Conservation (phyloP, 108 stramenopile genomes). For the Nannochloropsis gaditana region DNA sequence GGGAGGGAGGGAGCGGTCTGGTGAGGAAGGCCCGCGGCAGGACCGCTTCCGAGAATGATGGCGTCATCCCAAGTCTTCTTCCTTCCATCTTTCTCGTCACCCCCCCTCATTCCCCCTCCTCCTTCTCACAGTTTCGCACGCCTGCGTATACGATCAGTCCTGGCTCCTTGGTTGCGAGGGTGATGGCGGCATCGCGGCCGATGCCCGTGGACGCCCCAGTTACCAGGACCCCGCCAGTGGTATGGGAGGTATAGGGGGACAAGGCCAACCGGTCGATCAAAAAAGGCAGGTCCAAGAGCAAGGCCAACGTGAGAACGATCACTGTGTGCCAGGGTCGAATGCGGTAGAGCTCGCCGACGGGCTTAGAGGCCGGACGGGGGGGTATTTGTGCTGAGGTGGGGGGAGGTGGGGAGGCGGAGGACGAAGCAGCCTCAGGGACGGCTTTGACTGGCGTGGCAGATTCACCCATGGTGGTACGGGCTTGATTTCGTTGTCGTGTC, state of each 20-base stretch:
- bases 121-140: slow-evolving; percentile 8
- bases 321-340: not conserved
- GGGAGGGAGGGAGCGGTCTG: no score
- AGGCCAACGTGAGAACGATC: not conserved
- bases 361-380: not conserved
- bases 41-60: no score
- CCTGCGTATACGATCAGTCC: not conserved
- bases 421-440: not conserved
- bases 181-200: not conserved
- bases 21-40: no score
- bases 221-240: not conserved
- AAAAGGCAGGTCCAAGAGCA: not conserved
- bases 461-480: not conserved
- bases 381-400: not conserved
- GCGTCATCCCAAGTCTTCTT: not conserved
- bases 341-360: slow-evolving; percentile 12
- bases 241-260: not conserved
- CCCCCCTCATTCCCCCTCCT: not conserved
- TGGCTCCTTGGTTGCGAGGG: not conserved
- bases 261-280: not conserved
- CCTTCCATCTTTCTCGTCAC: not conserved
- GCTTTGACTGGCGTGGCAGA: not conserved
- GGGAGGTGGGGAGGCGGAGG: not conserved
- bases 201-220: not conserved
- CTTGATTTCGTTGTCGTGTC: no score